These are phyloP conservation scores for Zygoascus bituminiphila DNA, from an alignment of 805 yeast genomes.

Conservation along the genomic window DNA sequence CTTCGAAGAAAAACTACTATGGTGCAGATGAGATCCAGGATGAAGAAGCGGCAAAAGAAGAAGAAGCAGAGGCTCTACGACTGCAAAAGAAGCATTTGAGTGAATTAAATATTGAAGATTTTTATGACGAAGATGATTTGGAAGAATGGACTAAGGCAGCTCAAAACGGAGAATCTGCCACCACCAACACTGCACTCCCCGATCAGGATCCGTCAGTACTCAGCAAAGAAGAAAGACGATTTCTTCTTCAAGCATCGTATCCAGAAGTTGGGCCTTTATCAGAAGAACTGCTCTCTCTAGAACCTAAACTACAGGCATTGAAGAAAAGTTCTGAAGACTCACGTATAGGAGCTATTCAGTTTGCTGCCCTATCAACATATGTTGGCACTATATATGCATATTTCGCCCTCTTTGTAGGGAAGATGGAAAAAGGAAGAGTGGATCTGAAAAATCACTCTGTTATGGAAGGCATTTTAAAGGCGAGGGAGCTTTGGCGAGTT, in stretches of 20 bases:
- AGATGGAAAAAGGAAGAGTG: constrained; percentile 44
- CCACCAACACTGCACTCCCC: constrained; percentile 29
- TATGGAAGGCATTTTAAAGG: constrained; percentile 75
- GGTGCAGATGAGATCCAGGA: constrained; percentile 27
- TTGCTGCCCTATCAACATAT: constrained; percentile 67
- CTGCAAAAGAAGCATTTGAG: constrained; percentile 78
- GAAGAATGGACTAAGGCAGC: constrained; percentile 72
- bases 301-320: constrained; percentile 19
- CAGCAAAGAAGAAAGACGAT: constrained; percentile 44
- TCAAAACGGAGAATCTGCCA: constrained; percentile 30
- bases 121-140: constrained; percentile 65
- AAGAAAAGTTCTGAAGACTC: constrained; percentile 6
- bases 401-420: constrained; percentile 56
- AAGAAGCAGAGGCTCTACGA: constrained; percentile 82
- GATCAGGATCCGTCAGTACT: constrained; percentile 40
- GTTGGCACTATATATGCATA: constrained; percentile 71
- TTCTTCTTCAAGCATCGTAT: constrained; percentile 50
- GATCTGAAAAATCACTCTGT: constrained; percentile 80
- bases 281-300: constrained; percentile 47
- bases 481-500: constrained; percentile 86
- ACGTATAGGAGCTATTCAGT: constrained; percentile 36
- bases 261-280: constrained; percentile 82
- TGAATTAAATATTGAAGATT: constrained; percentile 53
- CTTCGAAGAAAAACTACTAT: constrained; percentile 37
- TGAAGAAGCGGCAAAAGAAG: constrained; percentile 41